Evolutionary conservation across 2,329 filamentous ascomycete species (phyloP).

Genomic region (Eurotiales sp.): DNA sequence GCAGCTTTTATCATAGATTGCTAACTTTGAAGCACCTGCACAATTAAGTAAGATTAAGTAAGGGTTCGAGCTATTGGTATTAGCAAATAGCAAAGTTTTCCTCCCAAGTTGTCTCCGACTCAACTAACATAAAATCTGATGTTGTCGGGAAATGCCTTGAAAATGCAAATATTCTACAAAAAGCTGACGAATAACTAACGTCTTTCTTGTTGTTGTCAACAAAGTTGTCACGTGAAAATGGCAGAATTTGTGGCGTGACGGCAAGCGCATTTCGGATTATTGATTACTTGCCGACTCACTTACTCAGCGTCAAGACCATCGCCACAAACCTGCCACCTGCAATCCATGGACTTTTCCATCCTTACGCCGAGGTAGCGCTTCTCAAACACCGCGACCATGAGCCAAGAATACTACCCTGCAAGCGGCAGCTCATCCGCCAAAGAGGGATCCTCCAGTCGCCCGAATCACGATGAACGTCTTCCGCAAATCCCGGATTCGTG

Average conservation of each 20-base stretch:
- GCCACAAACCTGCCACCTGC: not conserved
- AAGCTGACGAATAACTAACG: too few relatives aligned
- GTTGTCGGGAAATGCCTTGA: too few relatives aligned
- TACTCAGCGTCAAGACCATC: not conserved
- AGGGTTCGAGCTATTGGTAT: too few relatives aligned
- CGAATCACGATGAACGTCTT: slow-evolving; percentile 23
- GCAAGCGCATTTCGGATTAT: not conserved
- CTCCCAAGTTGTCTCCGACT: too few relatives aligned
- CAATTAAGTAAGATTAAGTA: too few relatives aligned
- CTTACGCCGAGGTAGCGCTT: slow-evolving; percentile 7
- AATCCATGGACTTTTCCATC: slow-evolving; percentile 10
- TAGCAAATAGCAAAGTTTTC: too few relatives aligned
- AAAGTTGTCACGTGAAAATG: not conserved
- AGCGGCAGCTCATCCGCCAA: slow-evolving; percentile 28
- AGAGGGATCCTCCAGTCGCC: slow-evolving; percentile 33
- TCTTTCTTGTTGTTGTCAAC: too few relatives aligned
- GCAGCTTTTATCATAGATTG: too few relatives aligned
- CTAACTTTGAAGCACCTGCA: too few relatives aligned
- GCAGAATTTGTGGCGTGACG: too few relatives aligned
- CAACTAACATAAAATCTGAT: too few relatives aligned
- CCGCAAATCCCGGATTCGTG: slow-evolving; percentile 23
- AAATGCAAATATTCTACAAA: too few relatives aligned
- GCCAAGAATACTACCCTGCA: slow-evolving; percentile 39
- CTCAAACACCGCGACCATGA: slow-evolving; percentile 31
- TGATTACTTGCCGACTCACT: not conserved